Conservation (phyloP, 164 flowering plant genomes). For the Litsea cubeba region DNA sequence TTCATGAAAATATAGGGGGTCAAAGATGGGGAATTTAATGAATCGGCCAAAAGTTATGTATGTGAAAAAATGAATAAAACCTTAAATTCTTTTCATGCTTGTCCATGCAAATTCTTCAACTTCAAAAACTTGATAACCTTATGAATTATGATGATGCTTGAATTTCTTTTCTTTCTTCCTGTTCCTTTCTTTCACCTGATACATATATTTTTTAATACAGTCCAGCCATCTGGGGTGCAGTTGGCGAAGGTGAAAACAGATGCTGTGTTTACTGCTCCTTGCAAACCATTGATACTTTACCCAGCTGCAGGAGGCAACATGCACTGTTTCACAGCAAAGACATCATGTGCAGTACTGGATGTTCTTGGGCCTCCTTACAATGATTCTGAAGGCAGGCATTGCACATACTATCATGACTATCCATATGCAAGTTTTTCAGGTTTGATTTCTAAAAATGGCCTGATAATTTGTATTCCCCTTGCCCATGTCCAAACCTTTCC, state of each 20-base stretch:
- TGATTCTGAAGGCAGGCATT: slow-evolving; percentile 59
- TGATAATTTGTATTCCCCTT: not conserved
- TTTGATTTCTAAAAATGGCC: slow-evolving; percentile 14
- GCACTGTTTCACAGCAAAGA: slow-evolving; percentile 71
- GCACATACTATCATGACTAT: slow-evolving; percentile 53
- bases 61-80: too few species aligned
- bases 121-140: too few species aligned
- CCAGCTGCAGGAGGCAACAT: slow-evolving; percentile 88
- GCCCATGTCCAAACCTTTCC: not conserved
- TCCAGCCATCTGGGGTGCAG: slow-evolving; percentile 30
- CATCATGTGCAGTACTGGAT: slow-evolving; percentile 82
- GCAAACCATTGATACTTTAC: slow-evolving; percentile 65
- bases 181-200: too few species aligned
- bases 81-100: too few species aligned
- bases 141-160: too few species aligned
- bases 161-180: not conserved
- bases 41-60: too few species aligned
- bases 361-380: slow-evolving; percentile 91
- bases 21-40: too few species aligned
- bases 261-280: slow-evolving; percentile 57
- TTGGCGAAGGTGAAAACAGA: slow-evolving; percentile 58
- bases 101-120: too few species aligned
- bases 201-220: too few species aligned
- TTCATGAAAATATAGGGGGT: too few species aligned
- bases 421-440: slow-evolving; percentile 39